These are phyloP conservation scores for Solanum raphanifolium DNA, from an alignment of 257 asterid genomes.

Conservation along the genomic window DNA sequence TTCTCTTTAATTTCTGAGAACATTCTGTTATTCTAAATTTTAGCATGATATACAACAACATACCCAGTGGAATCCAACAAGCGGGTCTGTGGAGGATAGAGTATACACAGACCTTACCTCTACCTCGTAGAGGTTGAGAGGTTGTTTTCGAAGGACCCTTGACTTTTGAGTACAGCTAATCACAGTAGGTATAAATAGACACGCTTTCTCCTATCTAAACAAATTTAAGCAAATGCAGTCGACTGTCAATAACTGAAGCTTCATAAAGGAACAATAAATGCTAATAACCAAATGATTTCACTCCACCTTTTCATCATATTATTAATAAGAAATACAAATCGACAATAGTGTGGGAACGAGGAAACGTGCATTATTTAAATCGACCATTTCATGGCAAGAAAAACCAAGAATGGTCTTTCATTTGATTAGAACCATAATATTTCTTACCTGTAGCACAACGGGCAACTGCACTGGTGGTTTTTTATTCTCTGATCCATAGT, in stretches of 20 bases:
- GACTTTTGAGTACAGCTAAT: not conserved
- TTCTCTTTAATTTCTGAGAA: not conserved
- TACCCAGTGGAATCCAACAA: not conserved
- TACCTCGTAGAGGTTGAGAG: not conserved
- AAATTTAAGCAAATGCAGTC: not conserved
- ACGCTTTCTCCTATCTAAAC: not conserved
- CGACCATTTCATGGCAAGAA: not conserved
- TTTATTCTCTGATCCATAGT: slow-evolving; percentile 93
- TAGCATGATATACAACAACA: not conserved
- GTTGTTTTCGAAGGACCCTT: not conserved
- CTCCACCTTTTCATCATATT: not conserved
- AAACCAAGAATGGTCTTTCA: not conserved
- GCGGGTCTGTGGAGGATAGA: not conserved
- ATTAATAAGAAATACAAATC: not conserved
- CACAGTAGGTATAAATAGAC: not conserved
- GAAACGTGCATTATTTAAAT: not conserved
- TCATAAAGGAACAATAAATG: not conserved
- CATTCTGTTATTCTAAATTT: not conserved
- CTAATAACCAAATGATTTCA: not conserved
- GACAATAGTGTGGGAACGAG: not conserved
- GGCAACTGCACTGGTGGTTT: slow-evolving; percentile 97
- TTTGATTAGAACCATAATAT: not conserved
- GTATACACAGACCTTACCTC: not conserved
- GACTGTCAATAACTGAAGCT: not conserved
- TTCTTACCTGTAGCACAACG: slow-evolving; percentile 84